Base-by-base conservation (phyloP, 2,329 filamentous ascomycete species). In the Colletotrichum musicola region DNA sequence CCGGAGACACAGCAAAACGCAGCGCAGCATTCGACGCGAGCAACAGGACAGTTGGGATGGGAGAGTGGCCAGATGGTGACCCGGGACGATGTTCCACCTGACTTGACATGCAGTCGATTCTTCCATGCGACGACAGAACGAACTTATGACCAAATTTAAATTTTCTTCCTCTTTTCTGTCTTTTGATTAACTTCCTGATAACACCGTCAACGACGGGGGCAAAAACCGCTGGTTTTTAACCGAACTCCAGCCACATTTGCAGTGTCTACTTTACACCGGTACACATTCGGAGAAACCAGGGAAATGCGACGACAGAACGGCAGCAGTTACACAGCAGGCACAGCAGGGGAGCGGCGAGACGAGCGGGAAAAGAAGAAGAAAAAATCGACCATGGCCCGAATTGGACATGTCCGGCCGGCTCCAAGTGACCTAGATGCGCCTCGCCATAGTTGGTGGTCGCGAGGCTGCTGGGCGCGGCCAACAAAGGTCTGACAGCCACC, bases 401-500 rank as follows among this genome's bases (percentile, higher is more conserved):
- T 20, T 50, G 53, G 58, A 44, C 47, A 53, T 61, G 51, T 53
- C 64, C 58, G 57, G 64, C 47, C 40, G 67, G 63, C 60, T 38
- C 42, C 57, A 53, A 63, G 53, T 63, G 63, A 63, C 63, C 64
- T 50, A 68, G 64, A 68, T 69, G 64, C 67, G 64, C 64, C 57
- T 68, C 67, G 57, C 64, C 67, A 58, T 58, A 44, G 64, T 69
- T 68, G 64, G 67, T 47, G 67, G 64, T 68, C 67, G 67, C 47
- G 38, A 68, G 57, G 55, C 40, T 62, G 59, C 64, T 47, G 63
- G 47, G 64, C 63, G 63, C 64, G 58, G 58, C 67, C 64, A 62
- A 62, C 67, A 62, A 67, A 69, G 57, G 67, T 69, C 66, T 66
- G 66, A 69, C 66, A 61, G 66, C 66, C 66, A 69, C 60, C 65